Evolutionary conservation across 2,329 filamentous ascomycete genomes (phyloP).

Genomic region (Pseudogymnoascus pannorum): DNA sequence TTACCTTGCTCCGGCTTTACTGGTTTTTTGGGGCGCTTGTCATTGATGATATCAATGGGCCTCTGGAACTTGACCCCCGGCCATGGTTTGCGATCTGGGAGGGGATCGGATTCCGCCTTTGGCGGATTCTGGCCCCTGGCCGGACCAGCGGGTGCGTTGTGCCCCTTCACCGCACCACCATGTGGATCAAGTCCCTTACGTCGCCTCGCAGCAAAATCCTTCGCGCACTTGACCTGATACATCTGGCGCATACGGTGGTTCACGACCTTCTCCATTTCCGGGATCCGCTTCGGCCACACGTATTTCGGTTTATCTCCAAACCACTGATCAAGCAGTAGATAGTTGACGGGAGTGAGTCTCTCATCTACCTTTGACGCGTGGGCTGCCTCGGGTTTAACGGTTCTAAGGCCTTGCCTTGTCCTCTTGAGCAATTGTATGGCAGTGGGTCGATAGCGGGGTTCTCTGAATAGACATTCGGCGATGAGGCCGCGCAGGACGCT

Average conservation of each 20-base stretch:
- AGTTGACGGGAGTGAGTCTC: not conserved
- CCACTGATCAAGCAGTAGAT: not conserved
- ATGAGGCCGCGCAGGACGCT: not conserved
- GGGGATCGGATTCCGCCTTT: not conserved
- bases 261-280: not conserved
- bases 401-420: not conserved
- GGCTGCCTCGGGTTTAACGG: not conserved
- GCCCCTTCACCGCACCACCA: not conserved
- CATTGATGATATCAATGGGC: not conserved
- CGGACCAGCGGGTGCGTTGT: not conserved
- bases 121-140: too few species aligned
- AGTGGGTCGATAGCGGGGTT: not conserved
- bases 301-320: not conserved
- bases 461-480: not conserved
- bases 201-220: not conserved
- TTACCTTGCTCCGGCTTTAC: too few species aligned
- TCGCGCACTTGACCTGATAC: not conserved
- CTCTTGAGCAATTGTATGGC: not conserved
- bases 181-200: not conserved
- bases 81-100: not conserved
- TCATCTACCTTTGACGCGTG: not conserved
- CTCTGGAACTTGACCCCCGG: not conserved
- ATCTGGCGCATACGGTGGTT: not conserved
- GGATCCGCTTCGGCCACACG: not conserved
- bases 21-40: not conserved